Percentiles rank a stretch among this genome's conserved stretches.
phyloP scores from a whole-genome alignment of 495 filamentous ascomycete species.

The Pseudevernia furfuracea region DNA sequence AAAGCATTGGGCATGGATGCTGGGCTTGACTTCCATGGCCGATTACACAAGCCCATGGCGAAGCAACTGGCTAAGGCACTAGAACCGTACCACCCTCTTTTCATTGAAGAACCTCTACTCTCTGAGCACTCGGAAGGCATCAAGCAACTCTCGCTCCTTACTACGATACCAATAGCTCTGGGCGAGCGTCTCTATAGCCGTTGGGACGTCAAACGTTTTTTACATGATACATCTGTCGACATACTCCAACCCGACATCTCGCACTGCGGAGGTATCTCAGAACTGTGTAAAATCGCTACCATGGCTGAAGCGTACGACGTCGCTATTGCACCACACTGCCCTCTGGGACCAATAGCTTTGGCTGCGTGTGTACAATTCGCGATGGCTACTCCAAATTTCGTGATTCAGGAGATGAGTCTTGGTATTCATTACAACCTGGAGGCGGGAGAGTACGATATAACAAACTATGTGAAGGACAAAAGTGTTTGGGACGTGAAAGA shows the following conservation, averaged over 20 bases:
- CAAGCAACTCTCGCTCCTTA: slow-evolving; percentile 54
- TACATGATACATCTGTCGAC: slow-evolving; percentile 62
- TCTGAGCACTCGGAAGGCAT: slow-evolving; percentile 65
- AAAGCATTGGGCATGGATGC: slow-evolving; percentile 64
- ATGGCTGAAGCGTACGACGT: slow-evolving; percentile 77
- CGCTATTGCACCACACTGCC: slow-evolving; percentile 70
- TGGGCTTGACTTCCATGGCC: slow-evolving; percentile 71
- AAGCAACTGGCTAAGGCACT: slow-evolving; percentile 67
- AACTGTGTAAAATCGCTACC: slow-evolving; percentile 60
- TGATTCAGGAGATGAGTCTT: slow-evolving; percentile 73
- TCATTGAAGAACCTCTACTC: slow-evolving; percentile 72
- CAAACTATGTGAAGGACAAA: slow-evolving; percentile 57
- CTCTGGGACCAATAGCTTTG: slow-evolving; percentile 66
- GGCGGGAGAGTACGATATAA: slow-evolving; percentile 56
- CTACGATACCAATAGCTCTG: slow-evolving; percentile 62
- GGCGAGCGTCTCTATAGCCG: slow-evolving; percentile 68
- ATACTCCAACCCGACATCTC: slow-evolving; percentile 71
- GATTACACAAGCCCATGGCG: slow-evolving; percentile 74
- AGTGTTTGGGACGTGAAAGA: slow-evolving; percentile 55
- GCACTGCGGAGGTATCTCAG: slow-evolving; percentile 70
- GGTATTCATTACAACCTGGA: slow-evolving; percentile 73
- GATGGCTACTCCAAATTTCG: slow-evolving; percentile 58
- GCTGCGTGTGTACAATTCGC: slow-evolving; percentile 67
- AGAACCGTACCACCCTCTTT: slow-evolving; percentile 64
- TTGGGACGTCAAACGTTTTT: slow-evolving; percentile 69